Conservation (phyloP, 768 basidiomycete species). For the Serendipita sp. region DNA sequence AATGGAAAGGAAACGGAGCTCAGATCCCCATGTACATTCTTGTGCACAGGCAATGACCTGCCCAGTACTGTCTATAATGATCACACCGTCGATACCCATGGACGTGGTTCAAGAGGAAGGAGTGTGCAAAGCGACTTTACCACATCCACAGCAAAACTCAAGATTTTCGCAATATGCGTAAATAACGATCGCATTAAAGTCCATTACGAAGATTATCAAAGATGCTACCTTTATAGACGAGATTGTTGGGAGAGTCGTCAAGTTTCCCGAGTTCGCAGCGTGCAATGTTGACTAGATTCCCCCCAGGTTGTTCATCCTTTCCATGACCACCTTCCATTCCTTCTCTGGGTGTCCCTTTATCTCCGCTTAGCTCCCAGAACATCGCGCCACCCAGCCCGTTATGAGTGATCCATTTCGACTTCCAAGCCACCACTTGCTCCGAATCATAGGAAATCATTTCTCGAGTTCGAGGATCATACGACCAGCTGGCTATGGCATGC, state of each 20-base stretch:
- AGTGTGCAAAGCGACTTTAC: background rate
- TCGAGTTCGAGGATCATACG: slow-evolving; percentile 53
- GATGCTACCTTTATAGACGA: slow-evolving; percentile 57
- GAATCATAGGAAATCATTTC: slow-evolving; percentile 80
- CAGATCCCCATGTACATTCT: background rate
- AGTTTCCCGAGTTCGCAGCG: slow-evolving; percentile 55
- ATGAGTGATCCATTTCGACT: slow-evolving; percentile 65
- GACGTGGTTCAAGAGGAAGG: background rate
- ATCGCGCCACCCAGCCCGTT: slow-evolving; percentile 79
- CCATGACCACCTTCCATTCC: slow-evolving; percentile 62
- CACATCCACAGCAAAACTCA: too few species aligned
- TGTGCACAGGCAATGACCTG: slow-evolving; percentile 23
- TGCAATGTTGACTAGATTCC: slow-evolving; percentile 31
- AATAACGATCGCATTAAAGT: background rate
- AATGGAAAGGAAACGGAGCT: background rate
- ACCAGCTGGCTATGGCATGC: slow-evolving; percentile 60
- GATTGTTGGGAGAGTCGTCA: slow-evolving; percentile 64
- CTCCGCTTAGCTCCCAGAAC: slow-evolving; percentile 88
- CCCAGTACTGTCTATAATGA: slow-evolving; percentile 63
- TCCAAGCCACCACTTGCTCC: slow-evolving; percentile 49
- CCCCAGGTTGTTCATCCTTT: slow-evolving; percentile 55
- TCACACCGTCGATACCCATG: slow-evolving; percentile 72
- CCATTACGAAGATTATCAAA: slow-evolving; percentile 69
- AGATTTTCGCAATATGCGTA: too few species aligned
- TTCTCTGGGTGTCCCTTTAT: slow-evolving; percentile 52